A percentile compares a stretch with the other conserved stretches of the same genome.
phyloP scores from a whole-genome alignment of 2,329 filamentous ascomycete genomes.

The Apiospora pterosperma region DNA sequence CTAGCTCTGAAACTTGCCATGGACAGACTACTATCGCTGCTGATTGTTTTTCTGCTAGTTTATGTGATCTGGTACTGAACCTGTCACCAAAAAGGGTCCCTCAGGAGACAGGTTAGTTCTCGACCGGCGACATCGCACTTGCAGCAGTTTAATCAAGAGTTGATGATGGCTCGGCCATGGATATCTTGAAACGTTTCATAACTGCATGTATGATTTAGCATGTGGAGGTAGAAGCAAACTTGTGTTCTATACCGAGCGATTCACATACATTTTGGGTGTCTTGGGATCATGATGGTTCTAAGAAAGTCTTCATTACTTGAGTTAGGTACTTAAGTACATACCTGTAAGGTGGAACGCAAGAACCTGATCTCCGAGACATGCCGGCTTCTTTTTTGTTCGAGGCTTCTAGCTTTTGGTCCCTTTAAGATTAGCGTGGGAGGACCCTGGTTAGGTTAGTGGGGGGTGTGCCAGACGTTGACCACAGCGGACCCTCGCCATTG shows the following conservation, averaged over 20 bases:
- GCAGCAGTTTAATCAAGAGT: not conserved
- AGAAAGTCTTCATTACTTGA: not conserved
- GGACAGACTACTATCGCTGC: not conserved
- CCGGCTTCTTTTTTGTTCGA: not conserved
- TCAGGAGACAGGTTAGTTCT: not conserved
- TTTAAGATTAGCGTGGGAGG: not conserved
- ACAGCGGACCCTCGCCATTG: no score
- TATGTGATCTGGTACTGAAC: not conserved
- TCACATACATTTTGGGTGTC: not conserved
- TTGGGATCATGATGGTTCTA: not conserved
- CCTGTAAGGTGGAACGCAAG: not conserved
- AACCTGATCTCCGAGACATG: not conserved
- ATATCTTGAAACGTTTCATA: not conserved
- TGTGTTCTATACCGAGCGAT: not conserved
- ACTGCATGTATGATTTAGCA: not conserved
- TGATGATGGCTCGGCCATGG: not conserved
- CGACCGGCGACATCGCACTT: not conserved
- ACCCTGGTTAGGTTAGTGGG: no score
- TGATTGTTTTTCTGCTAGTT: not conserved
- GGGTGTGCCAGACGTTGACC: no score
- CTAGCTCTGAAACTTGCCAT: not conserved
- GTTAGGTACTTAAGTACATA: no score
- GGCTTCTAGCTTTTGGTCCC: not conserved
- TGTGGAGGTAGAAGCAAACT: no score
- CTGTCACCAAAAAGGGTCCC: no score